A percentile compares a stretch with the other conserved stretches of the same genome.
Conservation (phyloP, 441 rosid genomes). For the Adansonia gregorii region DNA sequence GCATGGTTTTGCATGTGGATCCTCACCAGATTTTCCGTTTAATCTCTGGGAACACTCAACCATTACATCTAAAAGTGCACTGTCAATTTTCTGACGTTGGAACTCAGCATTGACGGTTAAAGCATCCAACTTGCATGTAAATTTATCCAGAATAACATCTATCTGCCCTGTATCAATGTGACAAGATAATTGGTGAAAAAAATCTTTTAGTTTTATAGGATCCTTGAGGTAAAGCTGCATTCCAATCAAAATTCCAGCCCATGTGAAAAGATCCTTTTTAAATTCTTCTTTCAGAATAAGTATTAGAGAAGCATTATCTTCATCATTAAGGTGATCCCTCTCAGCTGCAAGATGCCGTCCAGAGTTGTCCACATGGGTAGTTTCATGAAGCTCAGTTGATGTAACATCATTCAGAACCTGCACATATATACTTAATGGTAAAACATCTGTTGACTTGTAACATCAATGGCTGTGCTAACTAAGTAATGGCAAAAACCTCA, state of each 20-base stretch:
- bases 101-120: slow-evolving; percentile 93
- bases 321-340: slow-evolving; percentile 86
- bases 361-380: slow-evolving; percentile 82
- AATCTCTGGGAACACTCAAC: slow-evolving; percentile 97
- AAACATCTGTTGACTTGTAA: not conserved
- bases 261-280: slow-evolving; percentile 95
- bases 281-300: slow-evolving; percentile 93
- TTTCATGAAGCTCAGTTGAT: slow-evolving; percentile 96
- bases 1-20: slow-evolving; percentile 56
- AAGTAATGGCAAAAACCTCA: not conserved
- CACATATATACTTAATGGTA: not conserved
- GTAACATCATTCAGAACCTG: slow-evolving; percentile 92
- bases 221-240: slow-evolving; percentile 92
- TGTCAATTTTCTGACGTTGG: slow-evolving; percentile 92
- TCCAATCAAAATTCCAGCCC: slow-evolving; percentile 91
- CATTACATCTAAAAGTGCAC: slow-evolving; percentile 93
- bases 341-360: slow-evolving; percentile 85
- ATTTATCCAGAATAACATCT: slow-evolving; percentile 63
- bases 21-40: slow-evolving; percentile 65
- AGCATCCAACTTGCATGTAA: slow-evolving; percentile 86
- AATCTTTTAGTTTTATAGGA: slow-evolving; percentile 87
- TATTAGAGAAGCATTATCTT: slow-evolving; percentile 85
- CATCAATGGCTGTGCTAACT: not conserved
- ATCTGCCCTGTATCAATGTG: slow-evolving; percentile 66
- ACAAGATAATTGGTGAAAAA: slow-evolving; percentile 82